phyloP scores from a whole-genome alignment of 148 eudicot genomes.

The Arctostaphylos glauca region DNA sequence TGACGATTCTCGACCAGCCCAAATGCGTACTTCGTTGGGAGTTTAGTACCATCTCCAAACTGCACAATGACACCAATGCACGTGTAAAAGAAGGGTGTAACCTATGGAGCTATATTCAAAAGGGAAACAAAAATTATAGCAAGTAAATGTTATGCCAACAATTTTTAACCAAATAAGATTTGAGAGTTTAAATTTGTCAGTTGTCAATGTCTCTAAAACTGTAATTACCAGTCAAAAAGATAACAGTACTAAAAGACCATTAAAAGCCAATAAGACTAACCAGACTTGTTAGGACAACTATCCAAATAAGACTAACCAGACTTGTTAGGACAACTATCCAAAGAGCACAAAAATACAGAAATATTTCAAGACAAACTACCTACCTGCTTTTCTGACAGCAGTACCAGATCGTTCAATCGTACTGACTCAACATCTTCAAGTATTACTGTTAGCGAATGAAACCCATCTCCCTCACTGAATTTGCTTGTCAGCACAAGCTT shows the following conservation, averaged over 20 bases:
- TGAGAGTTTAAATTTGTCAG: background rate
- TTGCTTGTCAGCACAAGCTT: constrained; percentile 33
- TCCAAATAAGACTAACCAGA: background rate
- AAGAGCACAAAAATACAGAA: background rate
- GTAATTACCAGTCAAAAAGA: background rate
- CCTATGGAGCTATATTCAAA: background rate
- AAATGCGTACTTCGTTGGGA: constrained; percentile 68
- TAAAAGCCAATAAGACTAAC: background rate
- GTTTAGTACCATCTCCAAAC: constrained; percentile 42
- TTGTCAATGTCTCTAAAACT: background rate
- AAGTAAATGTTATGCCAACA: background rate
- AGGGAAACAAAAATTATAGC: background rate
- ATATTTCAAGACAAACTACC: background rate
- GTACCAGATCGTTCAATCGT: constrained; percentile 67
- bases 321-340: background rate
- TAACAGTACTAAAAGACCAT: background rate
- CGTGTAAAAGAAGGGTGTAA: background rate
- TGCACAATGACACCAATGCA: constrained; percentile 34
- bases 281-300: background rate
- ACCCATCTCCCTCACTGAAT: constrained; percentile 66
- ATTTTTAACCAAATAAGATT: background rate
- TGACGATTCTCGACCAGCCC: constrained; percentile 81
- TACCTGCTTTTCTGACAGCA: constrained; percentile 70
- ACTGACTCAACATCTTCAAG: constrained; percentile 40
- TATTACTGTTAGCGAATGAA: constrained; percentile 42